These are phyloP conservation scores for Aurantiochytrium sp. DNA, from an alignment of 108 stramenopile species.

Conservation along the genomic window DNA sequence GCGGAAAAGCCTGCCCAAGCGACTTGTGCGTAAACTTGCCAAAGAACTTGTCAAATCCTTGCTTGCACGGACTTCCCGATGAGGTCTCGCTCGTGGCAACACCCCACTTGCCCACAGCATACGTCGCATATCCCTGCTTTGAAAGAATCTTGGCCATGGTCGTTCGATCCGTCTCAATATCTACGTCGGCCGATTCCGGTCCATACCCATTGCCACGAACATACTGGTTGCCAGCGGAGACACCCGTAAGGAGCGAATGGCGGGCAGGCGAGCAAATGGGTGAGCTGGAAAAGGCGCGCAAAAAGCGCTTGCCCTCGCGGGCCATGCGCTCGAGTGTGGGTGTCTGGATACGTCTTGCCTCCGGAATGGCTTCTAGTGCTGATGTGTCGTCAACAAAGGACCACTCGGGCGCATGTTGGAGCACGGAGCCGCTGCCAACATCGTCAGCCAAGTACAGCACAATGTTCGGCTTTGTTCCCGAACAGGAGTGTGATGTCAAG, in stretches of 20 bases:
- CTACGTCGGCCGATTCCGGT: not conserved
- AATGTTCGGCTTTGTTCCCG: not conserved
- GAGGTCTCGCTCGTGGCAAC: not conserved
- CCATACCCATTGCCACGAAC: not conserved
- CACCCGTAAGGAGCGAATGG: not conserved
- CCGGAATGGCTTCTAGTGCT: not conserved
- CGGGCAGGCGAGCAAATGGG: not conserved
- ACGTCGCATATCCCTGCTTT: not conserved
- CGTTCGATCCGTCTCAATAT: not conserved
- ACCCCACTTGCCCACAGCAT: conserved; percentile 6
- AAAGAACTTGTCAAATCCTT: not conserved
- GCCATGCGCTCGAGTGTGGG: conserved; percentile 13
- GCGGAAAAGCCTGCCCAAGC: not conserved
- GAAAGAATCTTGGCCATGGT: not conserved
- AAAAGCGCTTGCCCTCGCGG: not conserved
- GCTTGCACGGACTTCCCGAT: not conserved
- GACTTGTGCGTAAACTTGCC: not conserved
- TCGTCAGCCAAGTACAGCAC: not conserved
- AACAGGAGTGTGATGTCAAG: not conserved
- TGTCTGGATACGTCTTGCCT: not conserved
- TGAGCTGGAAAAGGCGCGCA: not conserved
- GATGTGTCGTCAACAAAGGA: not conserved
- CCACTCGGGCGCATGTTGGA: not conserved
- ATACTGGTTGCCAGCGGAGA: not conserved
- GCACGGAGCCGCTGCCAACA: not conserved